Base-by-base conservation (phyloP, 176 grass and related monocot genomes). In the Pharus latifolius region DNA sequence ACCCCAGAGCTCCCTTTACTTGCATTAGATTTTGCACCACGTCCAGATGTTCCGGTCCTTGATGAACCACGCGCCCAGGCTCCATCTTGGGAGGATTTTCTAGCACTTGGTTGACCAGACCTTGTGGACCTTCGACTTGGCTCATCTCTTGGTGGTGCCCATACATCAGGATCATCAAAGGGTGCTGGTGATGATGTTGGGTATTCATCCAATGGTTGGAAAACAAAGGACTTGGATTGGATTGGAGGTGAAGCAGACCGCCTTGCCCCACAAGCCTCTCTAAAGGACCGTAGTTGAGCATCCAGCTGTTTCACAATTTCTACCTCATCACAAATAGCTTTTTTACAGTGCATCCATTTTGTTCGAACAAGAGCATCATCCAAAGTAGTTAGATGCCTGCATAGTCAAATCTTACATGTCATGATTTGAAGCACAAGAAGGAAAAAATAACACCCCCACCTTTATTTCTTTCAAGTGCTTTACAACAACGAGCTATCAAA, bases 261-360 rank as follows among this genome's bases (percentile, higher is more conserved):
- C 78, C 82, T 84, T 13, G 87, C 43, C 30, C 88, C 85, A 64
- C 80, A 83, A 54, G 76, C 81, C 76, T 92, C 86, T 78, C 89
- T 92, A 67, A 96, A 85, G 25, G 85, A 74, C 52, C 80, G 85
- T 69, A 92, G 55, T 70, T 92, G 87, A 29, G 85, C 73, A 60
- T 92, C 88, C 25, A 96, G 71, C 65, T 89, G 92, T 72, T 92
- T 96, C 34, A 96, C 92, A 52, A 87, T 79, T 48, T 89, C 85
- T 54, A 91, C 76, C 78, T 96, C 92, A 53, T 96, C 88, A 17
- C 76, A 74, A 18, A 96, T 89, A 70, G 88, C 88, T 79, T 85
- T 92, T 74, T 89, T 96, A 58, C 92, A 96, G 69, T 84, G 85
- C 70, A 82, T 80, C 92, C 92, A 96, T 87, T 96, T 96, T 43